A percentile compares a stretch with the other conserved stretches of the same genome.
Conservation (phyloP, 164 flowering plant genomes). For the Berberis thunbergii region DNA sequence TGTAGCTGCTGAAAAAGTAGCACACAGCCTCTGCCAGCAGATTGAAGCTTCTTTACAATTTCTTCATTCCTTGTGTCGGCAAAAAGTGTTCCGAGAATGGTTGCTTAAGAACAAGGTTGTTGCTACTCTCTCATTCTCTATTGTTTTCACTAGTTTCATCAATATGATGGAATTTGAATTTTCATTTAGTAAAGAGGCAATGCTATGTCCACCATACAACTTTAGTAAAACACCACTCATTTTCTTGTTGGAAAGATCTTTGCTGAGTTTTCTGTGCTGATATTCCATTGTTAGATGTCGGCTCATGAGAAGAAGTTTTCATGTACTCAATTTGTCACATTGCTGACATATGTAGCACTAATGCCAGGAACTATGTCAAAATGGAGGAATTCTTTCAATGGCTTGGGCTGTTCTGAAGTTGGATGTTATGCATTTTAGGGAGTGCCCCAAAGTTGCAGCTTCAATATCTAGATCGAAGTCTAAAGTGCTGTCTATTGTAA, state of each 20-base stretch:
- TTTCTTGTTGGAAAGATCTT: too few species aligned
- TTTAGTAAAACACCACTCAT: too few species aligned
- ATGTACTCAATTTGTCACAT: background rate
- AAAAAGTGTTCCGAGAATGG: slow-evolving; percentile 74
- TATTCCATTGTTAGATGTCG: too few species aligned
- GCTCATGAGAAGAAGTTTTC: too few species aligned
- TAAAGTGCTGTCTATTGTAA: slow-evolving; percentile 77
- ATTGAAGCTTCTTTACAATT: slow-evolving; percentile 88
- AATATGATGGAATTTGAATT: too few species aligned
- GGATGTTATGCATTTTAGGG: slow-evolving; percentile 23
- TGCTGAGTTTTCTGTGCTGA: too few species aligned
- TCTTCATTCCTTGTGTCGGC: slow-evolving; percentile 75
- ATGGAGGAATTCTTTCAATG: slow-evolving; percentile 73
- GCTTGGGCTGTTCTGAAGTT: slow-evolving; percentile 61
- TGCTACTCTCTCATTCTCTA: too few species aligned
- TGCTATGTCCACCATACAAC: too few species aligned
- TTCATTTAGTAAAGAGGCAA: too few species aligned
- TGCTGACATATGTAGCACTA: slow-evolving; percentile 3
- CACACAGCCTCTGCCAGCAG: slow-evolving; percentile 61
- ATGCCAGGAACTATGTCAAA: slow-evolving; percentile 73
- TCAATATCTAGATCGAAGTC: slow-evolving; percentile 81
- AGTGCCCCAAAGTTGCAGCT: slow-evolving; percentile 39
- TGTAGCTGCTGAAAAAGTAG: slow-evolving; percentile 29
- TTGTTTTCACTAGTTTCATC: too few species aligned
- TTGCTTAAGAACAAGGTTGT: slow-evolving; percentile 76